Base-by-base conservation (phyloP, 2,329 filamentous ascomycete species). In the Hymenoscyphus repandus region DNA sequence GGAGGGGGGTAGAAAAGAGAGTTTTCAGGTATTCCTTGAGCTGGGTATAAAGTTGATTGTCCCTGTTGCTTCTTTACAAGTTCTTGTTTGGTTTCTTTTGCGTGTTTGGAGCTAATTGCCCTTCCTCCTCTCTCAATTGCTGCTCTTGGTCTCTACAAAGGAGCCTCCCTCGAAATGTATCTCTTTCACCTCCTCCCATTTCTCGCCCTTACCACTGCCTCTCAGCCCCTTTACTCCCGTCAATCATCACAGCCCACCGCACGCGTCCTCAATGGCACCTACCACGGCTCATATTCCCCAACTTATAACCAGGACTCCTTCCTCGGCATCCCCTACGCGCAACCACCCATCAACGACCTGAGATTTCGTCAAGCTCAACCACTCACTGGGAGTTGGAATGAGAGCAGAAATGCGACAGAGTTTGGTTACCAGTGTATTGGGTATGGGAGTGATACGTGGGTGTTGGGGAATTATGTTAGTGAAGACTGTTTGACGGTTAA, bases 401-500 rank as follows among this genome's bases (percentile, higher is more conserved):
- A 13, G 2, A 37, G 31, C 1, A 38, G 33, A 13, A 47, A 58
- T 32, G 57, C 53, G 1, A 54, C 49, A 6, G 13, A 3, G n/a
- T 48, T 41, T 20, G 18, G 22, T 13, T 22, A 6, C 5, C n/a
- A n/a, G 7, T 48, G 45, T 41, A 18, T 48, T 18, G 37, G 37
- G 5, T 48, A 48, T 22, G 27, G 41, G 4, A n/a, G 22, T 15
- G 41, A 44, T 13, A 7, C 13, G 5, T 27, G 17, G 17, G 20
- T 32, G 20, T 13, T 12, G 4, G 20, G 10, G 2, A 22, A 42
- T 20, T 10, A 13, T 6, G 6, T 44, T 31, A 50, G 46, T 11
- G 77, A 80, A 59, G 72, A 78, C 50, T 80, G 77, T 54, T 67
- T 80, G 6, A 77, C 74, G 42, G 63, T 48, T 4, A 48, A 48